Conservation (phyloP, 2,329 filamentous ascomycete genomes). For the Ceratocystis huliohia region DNA sequence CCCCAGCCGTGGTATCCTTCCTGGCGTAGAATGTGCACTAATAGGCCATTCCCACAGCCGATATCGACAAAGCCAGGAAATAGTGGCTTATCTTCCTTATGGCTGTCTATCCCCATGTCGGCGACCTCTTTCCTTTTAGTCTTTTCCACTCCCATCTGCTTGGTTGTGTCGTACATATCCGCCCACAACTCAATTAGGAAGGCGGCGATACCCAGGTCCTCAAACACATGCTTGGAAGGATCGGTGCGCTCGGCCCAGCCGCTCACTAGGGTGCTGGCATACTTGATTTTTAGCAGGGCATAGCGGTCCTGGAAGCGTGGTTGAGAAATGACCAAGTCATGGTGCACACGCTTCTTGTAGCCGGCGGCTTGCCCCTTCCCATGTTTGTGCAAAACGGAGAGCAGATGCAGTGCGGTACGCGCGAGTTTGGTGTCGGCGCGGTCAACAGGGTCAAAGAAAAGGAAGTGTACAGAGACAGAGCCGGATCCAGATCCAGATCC, state of each 20-base stretch:
- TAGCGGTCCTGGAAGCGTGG: constrained; percentile 72
- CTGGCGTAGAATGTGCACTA: constrained; percentile 66
- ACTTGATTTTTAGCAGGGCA: constrained; percentile 61
- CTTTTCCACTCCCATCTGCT: not conserved
- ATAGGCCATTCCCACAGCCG: constrained; percentile 84
- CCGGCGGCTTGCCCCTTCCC: constrained; percentile 51
- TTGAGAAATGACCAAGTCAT: constrained; percentile 70
- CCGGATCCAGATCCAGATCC: constrained; percentile 26
- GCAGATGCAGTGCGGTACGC: constrained; percentile 55
- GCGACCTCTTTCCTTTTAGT: not conserved
- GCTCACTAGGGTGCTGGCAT: constrained; percentile 58
- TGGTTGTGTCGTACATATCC: constrained; percentile 55
- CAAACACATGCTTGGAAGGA: constrained; percentile 84
- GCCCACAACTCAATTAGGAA: constrained; percentile 88
- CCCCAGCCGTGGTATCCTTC: constrained; percentile 83
- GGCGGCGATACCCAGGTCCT: constrained; percentile 79
- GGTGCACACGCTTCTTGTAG: constrained; percentile 70
- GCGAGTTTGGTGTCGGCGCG: constrained; percentile 37
- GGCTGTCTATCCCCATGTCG: constrained; percentile 22
- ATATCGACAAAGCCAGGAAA: constrained; percentile 94
- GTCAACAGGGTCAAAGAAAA: constrained; percentile 34
- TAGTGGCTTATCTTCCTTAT: not conserved
- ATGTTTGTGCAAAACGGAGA: constrained; percentile 60
- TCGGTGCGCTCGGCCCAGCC: constrained; percentile 79
- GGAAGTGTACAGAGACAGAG: constrained; percentile 47